A percentile compares a stretch with the other conserved stretches of the same genome.
These are phyloP conservation scores for Bauhinia variegata DNA, from an alignment of 306 rosid genomes.

Conservation along the genomic window DNA sequence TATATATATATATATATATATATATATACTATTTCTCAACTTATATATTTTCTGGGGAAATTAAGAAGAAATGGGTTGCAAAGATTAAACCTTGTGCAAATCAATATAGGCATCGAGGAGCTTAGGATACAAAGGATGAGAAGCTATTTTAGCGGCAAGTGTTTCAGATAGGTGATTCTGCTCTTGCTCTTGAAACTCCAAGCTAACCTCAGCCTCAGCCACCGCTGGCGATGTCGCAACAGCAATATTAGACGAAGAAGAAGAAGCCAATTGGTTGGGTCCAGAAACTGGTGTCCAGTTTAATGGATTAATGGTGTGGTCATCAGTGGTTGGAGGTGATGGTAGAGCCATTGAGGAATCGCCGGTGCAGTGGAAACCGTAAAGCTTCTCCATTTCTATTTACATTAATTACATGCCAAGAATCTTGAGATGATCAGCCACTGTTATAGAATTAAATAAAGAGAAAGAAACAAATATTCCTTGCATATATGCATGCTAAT, in stretches of 20 bases:
- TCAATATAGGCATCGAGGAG: constrained; percentile 68
- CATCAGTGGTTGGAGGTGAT: constrained; percentile 8
- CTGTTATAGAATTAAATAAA: background rate
- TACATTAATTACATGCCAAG: background rate
- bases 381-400: constrained; percentile 51
- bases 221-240: constrained; percentile 37
- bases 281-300: constrained; percentile 32
- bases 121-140: constrained; percentile 77
- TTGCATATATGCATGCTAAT: too few relatives aligned
- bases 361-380: constrained; percentile 31
- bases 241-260: constrained; percentile 40
- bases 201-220: constrained; percentile 15
- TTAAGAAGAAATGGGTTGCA: background rate
- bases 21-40: too few relatives aligned
- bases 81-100: constrained; percentile 66
- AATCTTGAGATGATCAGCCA: constrained; percentile 11
- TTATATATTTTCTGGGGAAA: background rate
- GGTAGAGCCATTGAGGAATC: constrained; percentile 35
- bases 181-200: constrained; percentile 36
- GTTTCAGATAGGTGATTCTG: constrained; percentile 42
- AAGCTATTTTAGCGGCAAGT: constrained; percentile 58
- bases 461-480: background rate
- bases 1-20: too few relatives aligned
- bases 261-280: constrained; percentile 31
- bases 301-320: background rate